A percentile compares a stretch with the other conserved stretches of the same genome.
phyloP scores from a whole-genome alignment of 2,329 filamentous ascomycete species.

The Pseudogymnoascus sp. region DNA sequence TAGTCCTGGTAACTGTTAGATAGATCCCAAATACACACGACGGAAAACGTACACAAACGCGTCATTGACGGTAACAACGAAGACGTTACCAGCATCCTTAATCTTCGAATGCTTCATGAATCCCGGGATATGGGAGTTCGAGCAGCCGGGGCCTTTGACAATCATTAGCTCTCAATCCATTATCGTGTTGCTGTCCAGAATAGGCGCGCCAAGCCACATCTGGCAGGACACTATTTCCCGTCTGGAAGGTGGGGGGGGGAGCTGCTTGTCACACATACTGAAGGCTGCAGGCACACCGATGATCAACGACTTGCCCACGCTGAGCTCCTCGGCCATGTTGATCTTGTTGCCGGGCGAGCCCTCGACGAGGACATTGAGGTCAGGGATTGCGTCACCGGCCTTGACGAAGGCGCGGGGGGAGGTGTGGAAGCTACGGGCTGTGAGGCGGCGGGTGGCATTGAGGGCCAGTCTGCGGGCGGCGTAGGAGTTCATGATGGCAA shows the following conservation, averaged over 20 bases:
- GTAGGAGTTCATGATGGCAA: conserved; percentile 3
- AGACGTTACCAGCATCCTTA: conserved; percentile 74
- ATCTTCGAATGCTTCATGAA: conserved; percentile 76
- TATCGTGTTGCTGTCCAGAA: conserved; percentile 31
- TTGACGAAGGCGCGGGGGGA: conserved; percentile 58
- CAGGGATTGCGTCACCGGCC: conserved; percentile 71
- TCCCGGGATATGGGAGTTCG: conserved; percentile 69
- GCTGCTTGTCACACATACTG: conserved; percentile 36
- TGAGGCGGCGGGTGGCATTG: conserved; percentile 10
- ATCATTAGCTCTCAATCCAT: background rate
- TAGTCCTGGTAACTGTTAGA: conserved; percentile 54
- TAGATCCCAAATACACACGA: background rate
- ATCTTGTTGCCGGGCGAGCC: conserved; percentile 87
- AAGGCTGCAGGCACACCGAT: conserved; percentile 80
- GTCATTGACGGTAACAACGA: conserved; percentile 89
- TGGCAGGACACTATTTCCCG: conserved; percentile 6
- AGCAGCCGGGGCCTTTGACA: conserved; percentile 50
- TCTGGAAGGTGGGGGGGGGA: conserved; percentile 3
- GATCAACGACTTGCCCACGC: conserved; percentile 66
- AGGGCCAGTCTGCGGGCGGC: background rate
- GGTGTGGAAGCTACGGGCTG: conserved; percentile 50
- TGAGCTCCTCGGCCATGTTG: conserved; percentile 71
- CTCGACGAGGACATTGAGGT: conserved; percentile 71
- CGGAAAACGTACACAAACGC: conserved; percentile 69
- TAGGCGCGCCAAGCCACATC: conserved; percentile 34